Base-by-base conservation (phyloP, 1,284 basidiomycete genomes). In the Tylopilus sp. region DNA sequence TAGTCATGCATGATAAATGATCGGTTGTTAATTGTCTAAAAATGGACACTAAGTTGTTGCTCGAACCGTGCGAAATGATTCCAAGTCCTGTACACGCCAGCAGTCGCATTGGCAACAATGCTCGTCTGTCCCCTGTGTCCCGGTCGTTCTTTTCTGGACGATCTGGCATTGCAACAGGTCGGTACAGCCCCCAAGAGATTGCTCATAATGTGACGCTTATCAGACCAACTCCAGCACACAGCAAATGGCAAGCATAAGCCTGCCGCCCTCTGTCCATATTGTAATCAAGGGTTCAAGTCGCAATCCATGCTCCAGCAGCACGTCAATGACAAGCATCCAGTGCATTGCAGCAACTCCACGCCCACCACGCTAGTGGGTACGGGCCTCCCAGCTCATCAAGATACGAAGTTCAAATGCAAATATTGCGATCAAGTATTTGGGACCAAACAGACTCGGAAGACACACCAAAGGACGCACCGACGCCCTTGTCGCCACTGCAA, bases 381-480 rank as follows among this genome's bases (percentile, higher is more conserved):
- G 4, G 69, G 62, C 6, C 67, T 65, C 7, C n/a, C 53, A 22
- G 9, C 55, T 2, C 72, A 73, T 24, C 44, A 72, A 47, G 8
- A 44, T 3, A 56, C 63, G 8, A 56, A 56, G 22, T 62, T 62
- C 57, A 51, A 68, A 53, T 77, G 75, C 49, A 52, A 22, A 1
- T 44, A 60, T 38, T 74, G 75, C 19, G 53, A 63, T 29, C n/a
- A n/a, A n/a, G n/a, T n/a, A n/a, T 77, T 75, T 18, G 19, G 16
- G 22, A 67, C 68, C 15, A 57, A 47, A 15, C 29, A 36, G 6
- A 60, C 58, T 52, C 62, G 52, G 9, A 4, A 57, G 7, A 62
- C 64, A 33, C 73, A 75, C 13, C 56, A 76, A 39, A 9, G 38
- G 2, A 60, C 49, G 18, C 56, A 29, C 26, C 74, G 76, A 36